Percentiles rank a stretch among this genome's conserved stretches.
Evolutionary conservation across 495 filamentous ascomycete species (phyloP).

Genomic region (Pseudomonodictys pantanalensis): DNA sequence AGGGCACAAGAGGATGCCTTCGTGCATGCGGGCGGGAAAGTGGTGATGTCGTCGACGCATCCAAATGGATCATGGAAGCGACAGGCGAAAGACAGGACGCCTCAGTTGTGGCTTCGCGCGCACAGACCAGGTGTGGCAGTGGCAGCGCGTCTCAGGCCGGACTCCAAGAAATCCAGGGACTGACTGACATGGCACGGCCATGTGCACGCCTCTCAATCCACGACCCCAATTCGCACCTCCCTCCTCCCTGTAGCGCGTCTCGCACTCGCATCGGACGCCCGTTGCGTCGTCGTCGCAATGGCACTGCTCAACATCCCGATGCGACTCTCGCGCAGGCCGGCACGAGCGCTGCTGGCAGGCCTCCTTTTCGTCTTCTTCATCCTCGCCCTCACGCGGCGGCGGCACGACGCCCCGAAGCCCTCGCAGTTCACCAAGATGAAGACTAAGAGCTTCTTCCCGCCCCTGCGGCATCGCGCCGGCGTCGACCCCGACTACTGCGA

Average conservation of each 20-base stretch:
- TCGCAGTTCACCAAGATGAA: background rate
- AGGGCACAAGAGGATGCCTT: no score
- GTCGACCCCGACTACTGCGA: conserved; percentile 34
- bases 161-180: background rate
- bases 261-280: background rate
- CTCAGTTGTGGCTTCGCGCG: no score
- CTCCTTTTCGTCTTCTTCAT: conserved; percentile 20
- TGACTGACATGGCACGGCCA: background rate
- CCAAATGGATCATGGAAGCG: no score
- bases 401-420: background rate
- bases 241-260: background rate
- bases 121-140: background rate
- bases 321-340: conserved; percentile 15
- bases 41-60: no score
- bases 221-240: background rate
- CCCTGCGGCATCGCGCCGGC: conserved; percentile 3
- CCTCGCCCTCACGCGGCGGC: conserved; percentile 5
- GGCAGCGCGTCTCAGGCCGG: background rate
- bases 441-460: conserved; percentile 28
- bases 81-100: no score
- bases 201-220: background rate
- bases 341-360: conserved; percentile 12
- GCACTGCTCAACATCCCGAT: conserved; percentile 8
- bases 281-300: background rate
- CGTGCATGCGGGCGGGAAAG: no score